Conservation (phyloP, 345 rosid species). For the Rhizophora mangle region DNA sequence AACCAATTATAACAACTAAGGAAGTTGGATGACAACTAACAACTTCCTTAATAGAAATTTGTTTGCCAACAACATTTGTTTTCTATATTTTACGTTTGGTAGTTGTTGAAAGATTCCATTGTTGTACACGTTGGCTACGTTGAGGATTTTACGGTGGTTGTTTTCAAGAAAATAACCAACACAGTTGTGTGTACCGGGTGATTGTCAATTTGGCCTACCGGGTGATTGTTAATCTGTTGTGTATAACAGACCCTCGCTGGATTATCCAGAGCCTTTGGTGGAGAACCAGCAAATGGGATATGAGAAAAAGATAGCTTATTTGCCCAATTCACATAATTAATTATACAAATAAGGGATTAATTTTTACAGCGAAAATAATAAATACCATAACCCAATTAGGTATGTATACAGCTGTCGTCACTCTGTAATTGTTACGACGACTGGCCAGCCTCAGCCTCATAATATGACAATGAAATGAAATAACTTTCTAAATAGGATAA, state of each 20-base stretch:
- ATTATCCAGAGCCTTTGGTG: constrained; percentile 57
- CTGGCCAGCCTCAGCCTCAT: no score
- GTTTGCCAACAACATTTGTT: no score
- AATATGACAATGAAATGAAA: no score
- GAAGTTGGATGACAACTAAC: no score
- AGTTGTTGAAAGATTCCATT: constrained; percentile 56
- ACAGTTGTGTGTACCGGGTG: background rate
- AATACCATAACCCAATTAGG: no score
- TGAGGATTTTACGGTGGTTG: constrained; percentile 56
- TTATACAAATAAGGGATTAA: no score
- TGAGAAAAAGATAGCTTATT: constrained; percentile 44
- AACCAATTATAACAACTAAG: no score
- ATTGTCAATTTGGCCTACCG: constrained; percentile 47
- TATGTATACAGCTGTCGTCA: no score
- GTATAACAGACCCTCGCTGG: constrained; percentile 44
- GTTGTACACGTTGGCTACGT: constrained; percentile 65
- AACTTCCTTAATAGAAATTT: no score
- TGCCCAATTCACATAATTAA: constrained; percentile 42
- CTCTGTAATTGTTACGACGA: no score
- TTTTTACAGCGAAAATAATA: no score
- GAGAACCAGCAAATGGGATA: constrained; percentile 39
- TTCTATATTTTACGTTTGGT: constrained; percentile 31
- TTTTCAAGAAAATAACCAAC: constrained; percentile 54
- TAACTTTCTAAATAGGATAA: no score
- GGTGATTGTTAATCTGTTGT: constrained; percentile 52